A percentile compares a stretch with the other conserved stretches of the same genome.
phyloP scores from a whole-genome alignment of 192 early-diverging fungal species.

The Linnemannia zychae region DNA sequence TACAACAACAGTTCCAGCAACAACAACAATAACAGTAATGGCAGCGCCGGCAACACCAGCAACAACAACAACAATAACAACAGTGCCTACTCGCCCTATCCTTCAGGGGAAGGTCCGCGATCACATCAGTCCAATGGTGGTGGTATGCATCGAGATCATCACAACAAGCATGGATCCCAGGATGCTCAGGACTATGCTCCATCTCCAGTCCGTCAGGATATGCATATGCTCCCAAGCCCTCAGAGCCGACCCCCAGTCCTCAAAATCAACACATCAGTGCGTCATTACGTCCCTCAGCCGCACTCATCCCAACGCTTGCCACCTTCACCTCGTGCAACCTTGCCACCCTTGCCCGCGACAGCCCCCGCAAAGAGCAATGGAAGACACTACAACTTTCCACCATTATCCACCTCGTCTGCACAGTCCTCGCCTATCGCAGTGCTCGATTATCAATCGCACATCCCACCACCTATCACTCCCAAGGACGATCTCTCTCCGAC shows the following conservation, averaged over 20 bases:
- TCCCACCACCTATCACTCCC: conserved; percentile 48
- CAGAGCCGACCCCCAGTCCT: conserved; percentile 41
- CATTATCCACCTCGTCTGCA: conserved; percentile 23
- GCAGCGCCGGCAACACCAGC: not conserved
- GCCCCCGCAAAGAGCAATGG: conserved; percentile 16
- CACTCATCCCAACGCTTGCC: conserved; percentile 38
- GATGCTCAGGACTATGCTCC: conserved; percentile 33
- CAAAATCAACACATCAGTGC: conserved; percentile 51
- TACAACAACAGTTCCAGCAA: not conserved
- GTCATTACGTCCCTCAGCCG: conserved; percentile 31
- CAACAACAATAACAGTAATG: not conserved
- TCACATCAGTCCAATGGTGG: not conserved
- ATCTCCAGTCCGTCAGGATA: conserved; percentile 27
- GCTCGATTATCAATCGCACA: conserved; percentile 46
- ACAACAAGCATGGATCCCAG: conserved; percentile 17
- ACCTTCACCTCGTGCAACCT: conserved; percentile 41
- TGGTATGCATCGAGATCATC: conserved; percentile 29
- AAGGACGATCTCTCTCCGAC: conserved; percentile 53
- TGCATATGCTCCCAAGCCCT: conserved; percentile 38
- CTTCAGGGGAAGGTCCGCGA: not conserved
- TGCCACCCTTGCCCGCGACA: conserved; percentile 31
- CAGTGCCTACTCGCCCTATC: conserved; percentile 1
- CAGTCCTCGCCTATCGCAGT: conserved; percentile 44
- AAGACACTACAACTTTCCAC: conserved; percentile 36
- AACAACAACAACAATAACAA: not conserved